Evolutionary conservation across 2,329 filamentous ascomycete genomes (phyloP), one percentile per base, ranked within the genome.

Genomic region (Thermomyces lanuginosus): DNA sequence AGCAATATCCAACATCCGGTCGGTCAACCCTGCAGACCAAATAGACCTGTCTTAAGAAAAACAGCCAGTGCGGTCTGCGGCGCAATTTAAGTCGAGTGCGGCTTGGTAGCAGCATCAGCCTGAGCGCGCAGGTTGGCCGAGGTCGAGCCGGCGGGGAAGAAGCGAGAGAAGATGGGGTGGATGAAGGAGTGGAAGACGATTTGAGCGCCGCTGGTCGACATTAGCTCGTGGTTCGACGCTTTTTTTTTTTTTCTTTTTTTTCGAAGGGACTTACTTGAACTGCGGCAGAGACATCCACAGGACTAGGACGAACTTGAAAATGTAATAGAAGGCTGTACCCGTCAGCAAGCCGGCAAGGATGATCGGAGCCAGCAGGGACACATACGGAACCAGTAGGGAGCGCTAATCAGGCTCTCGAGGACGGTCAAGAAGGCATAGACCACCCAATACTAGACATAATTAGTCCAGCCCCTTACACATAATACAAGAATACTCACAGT

Each of bases 251-350:
- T n/a, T n/a, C n/a, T n/a, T n/a, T n/a, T n/a, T n/a, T n/a, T n/a
- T n/a, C n/a, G n/a, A 25, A 27, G 11, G 16, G 22, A 63, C 76
- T 53, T 76, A 93, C 86, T 67, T 66, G 66, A 91, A 93, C 58
- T 80, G 70, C 56, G 89, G 89, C 48, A 98, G 82, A 44, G 86
- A 75, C 63, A 98, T 83, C 89, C 89, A 98, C 55, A 98, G 75
- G 46, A 95, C 69, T 56, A 95, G 78, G 51, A 91, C 65, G 53
- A 98, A 93, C 72, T 98, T 98, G 78, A 98, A 95, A 53, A 84
- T 86, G 63, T 81, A 98, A 77, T 98, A 98, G 66, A 98, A 98
- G 51, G 89, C 59, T 63, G 30, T 35, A 16, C 29, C 26, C 13
- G 21, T 33, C 13, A 14, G 21, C 25, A 14, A 36, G 51, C 33